phyloP scores from a whole-genome alignment of 768 basidiomycete genomes.

The Mycena galericulata region DNA sequence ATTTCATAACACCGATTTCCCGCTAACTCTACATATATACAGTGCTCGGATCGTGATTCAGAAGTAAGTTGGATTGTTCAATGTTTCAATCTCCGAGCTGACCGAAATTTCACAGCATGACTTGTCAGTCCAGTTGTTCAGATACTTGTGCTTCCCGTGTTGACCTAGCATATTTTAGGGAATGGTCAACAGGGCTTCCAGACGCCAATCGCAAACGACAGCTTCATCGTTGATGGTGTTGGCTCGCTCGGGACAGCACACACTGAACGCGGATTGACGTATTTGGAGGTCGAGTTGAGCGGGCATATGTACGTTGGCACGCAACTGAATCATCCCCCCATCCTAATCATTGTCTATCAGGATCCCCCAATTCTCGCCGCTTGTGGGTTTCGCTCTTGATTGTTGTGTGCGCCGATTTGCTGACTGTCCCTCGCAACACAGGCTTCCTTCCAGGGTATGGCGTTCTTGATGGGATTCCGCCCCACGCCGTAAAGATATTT shows the following conservation, averaged over 20 bases:
- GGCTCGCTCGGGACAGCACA: slow-evolving; percentile 76
- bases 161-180: slow-evolving; percentile 50
- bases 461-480: slow-evolving; percentile 33
- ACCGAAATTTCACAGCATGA: slow-evolving; percentile 50
- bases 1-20: neutral
- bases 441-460: slow-evolving; percentile 53
- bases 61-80: slow-evolving; percentile 57
- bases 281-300: slow-evolving; percentile 72
- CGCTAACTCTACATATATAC: neutral
- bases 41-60: slow-evolving; percentile 73
- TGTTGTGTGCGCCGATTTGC: neutral
- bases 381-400: slow-evolving; percentile 53
- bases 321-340: neutral
- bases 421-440: slow-evolving; percentile 37
- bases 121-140: slow-evolving; percentile 44
- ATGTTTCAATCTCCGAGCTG: neutral
- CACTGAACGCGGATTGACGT: slow-evolving; percentile 75
- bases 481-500: slow-evolving; percentile 18
- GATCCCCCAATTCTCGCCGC: slow-evolving; percentile 76
- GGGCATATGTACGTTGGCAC: slow-evolving; percentile 72
- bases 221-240: slow-evolving; percentile 77
- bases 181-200: slow-evolving; percentile 80
- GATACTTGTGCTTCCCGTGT: neutral
- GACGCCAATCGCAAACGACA: slow-evolving; percentile 71
- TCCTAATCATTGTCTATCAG: slow-evolving; percentile 43